Percentiles rank a stretch among this genome's conserved stretches.
These are phyloP conservation scores for Coemansia sp. DNA, from an alignment of 192 early-diverging fungal genomes.

Conservation along the genomic window DNA sequence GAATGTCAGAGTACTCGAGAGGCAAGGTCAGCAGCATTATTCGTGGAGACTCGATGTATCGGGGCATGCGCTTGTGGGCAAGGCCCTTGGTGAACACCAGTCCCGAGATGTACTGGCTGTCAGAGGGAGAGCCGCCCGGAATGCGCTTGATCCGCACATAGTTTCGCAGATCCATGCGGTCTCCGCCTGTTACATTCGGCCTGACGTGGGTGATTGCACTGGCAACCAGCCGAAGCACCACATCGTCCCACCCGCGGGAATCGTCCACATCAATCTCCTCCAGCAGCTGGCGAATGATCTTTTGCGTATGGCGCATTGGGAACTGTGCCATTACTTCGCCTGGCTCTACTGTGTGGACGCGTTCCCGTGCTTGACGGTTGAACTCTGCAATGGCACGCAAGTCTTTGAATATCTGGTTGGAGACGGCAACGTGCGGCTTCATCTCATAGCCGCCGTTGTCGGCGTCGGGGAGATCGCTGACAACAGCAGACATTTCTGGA, in stretches of 20 bases:
- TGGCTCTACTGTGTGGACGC: conserved; percentile 28
- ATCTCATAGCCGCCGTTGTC: not conserved
- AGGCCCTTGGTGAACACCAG: conserved; percentile 93
- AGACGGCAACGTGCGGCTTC: conserved; percentile 8
- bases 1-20: conserved; percentile 60
- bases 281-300: conserved; percentile 71
- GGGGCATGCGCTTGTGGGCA: conserved; percentile 88
- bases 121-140: conserved; percentile 75
- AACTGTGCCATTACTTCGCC: conserved; percentile 26
- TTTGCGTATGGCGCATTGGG: conserved; percentile 65
- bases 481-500: not conserved
- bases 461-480: conserved; percentile 1
- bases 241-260: conserved; percentile 37
- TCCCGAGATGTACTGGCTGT: conserved; percentile 84
- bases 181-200: conserved; percentile 70
- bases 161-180: conserved; percentile 83
- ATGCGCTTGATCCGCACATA: conserved; percentile 97
- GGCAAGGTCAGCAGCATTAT: conserved; percentile 87
- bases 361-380: conserved; percentile 30
- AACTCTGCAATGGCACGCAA: conserved; percentile 34
- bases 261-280: conserved; percentile 61
- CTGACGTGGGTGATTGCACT: conserved; percentile 35
- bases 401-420: conserved; percentile 26
- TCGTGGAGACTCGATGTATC: conserved; percentile 64
- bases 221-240: conserved; percentile 30